Conservation (phyloP, 2,329 filamentous ascomycete species). For the Calonectria ilicicola region DNA sequence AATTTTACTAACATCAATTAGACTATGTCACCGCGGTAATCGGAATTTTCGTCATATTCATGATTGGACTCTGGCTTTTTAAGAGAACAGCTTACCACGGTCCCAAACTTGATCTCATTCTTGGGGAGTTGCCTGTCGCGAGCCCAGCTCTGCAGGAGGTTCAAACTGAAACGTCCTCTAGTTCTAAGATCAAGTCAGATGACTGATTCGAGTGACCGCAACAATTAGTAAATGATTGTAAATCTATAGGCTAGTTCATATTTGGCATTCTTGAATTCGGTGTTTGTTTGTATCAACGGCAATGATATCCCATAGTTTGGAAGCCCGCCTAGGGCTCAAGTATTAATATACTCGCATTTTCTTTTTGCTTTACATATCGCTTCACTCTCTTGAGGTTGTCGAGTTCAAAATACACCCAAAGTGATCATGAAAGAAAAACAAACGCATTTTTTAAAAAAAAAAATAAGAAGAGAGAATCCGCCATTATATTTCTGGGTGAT, state of each 20-base stretch:
- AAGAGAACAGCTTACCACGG: constrained; percentile 35
- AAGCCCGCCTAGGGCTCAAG: no score
- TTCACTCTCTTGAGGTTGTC: no score
- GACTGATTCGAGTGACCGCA: neutral
- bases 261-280: neutral
- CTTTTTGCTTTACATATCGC: no score
- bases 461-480: no score
- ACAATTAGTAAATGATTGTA: neutral
- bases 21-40: constrained; percentile 52
- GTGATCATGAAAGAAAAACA: no score
- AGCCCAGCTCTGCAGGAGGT: constrained; percentile 10
- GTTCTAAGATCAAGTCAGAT: constrained; percentile 22
- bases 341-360: no score
- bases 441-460: no score
- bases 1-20: constrained; percentile 21
- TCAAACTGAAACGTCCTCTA: constrained; percentile 16
- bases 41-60: constrained; percentile 46
- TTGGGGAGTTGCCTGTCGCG: constrained; percentile 32
- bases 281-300: no score
- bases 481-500: neutral
- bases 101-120: constrained; percentile 34
- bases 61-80: constrained; percentile 26
- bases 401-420: no score
- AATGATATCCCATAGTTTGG: no score
- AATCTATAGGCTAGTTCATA: neutral